A percentile compares a stretch with the other conserved stretches of the same genome.
These are phyloP conservation scores for Cubamyces sp. DNA, from an alignment of 768 basidiomycete genomes.

Conservation along the genomic window DNA sequence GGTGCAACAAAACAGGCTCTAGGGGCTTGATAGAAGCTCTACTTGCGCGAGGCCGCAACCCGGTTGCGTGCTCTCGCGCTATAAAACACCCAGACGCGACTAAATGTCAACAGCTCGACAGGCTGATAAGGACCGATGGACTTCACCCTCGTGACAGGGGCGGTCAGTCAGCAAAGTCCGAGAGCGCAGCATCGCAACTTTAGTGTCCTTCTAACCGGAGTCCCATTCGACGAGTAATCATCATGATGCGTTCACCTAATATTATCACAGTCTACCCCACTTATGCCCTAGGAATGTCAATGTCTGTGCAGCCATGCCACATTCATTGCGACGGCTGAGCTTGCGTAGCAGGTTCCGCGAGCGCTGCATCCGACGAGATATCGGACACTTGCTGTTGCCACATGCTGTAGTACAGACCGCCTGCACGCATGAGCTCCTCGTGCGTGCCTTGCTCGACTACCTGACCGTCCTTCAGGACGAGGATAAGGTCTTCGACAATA, in stretches of 20 bases:
- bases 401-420: slow-evolving; percentile 79
- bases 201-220: background rate
- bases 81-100: background rate
- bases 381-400: slow-evolving; percentile 73
- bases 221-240: too few species aligned
- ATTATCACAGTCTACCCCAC: too few species aligned
- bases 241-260: too few species aligned
- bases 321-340: background rate
- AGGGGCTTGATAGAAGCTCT: background rate
- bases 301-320: background rate
- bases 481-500: slow-evolving; percentile 72
- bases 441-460: slow-evolving; percentile 96
- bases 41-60: background rate
- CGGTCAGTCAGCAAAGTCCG: background rate
- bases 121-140: background rate
- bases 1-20: background rate
- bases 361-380: slow-evolving; percentile 13
- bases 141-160: background rate
- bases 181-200: background rate
- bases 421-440: slow-evolving; percentile 73
- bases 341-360: slow-evolving; percentile 1
- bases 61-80: slow-evolving; percentile 19
- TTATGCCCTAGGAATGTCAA: background rate
- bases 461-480: slow-evolving; percentile 88
- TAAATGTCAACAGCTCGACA: background rate